Percentiles rank a stretch among this genome's conserved stretches.
Evolutionary conservation across 1,284 basidiomycete genomes (phyloP).

Genomic region (Trametes hirsuta): DNA sequence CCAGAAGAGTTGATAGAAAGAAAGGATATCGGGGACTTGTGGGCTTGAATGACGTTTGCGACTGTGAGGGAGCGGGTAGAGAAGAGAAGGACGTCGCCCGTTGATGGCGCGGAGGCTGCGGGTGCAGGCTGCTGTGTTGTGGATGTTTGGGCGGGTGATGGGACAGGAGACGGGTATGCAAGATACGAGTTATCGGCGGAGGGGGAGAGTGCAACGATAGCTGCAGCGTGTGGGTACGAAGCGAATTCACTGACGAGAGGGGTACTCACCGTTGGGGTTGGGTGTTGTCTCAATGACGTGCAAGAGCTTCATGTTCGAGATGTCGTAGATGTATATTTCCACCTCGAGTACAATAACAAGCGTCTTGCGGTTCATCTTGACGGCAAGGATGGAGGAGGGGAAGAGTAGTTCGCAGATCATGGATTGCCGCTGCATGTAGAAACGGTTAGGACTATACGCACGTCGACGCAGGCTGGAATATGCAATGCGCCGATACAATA

Average conservation of each 20-base stretch:
- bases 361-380: conserved; percentile 96
- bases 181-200: conserved; percentile 96
- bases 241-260: conserved; percentile 1
- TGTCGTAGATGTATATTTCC: conserved; percentile 99
- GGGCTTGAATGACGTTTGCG: conserved; percentile 95
- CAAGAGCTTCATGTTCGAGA: conserved; percentile 96
- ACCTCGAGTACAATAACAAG: conserved; percentile 94
- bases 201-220: conserved; percentile 93
- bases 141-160: conserved; percentile 66
- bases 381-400: conserved; percentile 92
- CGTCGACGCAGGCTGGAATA: background rate
- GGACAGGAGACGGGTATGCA: conserved; percentile 94
- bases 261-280: conserved; percentile 83
- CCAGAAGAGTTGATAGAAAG: conserved; percentile 88
- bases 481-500: too few relatives aligned
- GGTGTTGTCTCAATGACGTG: conserved; percentile 98
- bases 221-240: conserved; percentile 43
- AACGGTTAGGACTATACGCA: background rate
- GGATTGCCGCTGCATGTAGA: conserved; percentile 77
- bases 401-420: conserved; percentile 99
- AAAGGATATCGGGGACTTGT: conserved; percentile 92
- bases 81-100: conserved; percentile 92
- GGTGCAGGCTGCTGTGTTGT: conserved; percentile 41
- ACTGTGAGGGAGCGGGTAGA: conserved; percentile 91
- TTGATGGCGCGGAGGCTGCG: conserved; percentile 47